Evolutionary conservation across 768 basidiomycete genomes (phyloP).

Genomic region (Macrolepiota dolichaula): DNA sequence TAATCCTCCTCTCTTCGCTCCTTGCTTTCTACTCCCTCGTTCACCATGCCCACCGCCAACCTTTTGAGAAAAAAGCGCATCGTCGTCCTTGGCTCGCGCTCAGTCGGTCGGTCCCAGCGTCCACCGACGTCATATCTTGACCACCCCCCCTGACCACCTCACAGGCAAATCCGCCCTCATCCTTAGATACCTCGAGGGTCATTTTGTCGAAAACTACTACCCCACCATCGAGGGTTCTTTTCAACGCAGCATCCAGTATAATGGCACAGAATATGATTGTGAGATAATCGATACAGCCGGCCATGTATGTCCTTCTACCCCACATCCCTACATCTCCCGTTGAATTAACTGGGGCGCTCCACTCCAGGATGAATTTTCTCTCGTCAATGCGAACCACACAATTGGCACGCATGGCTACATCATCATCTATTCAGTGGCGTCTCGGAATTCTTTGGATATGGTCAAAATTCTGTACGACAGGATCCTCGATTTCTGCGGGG

Average conservation of each 20-base stretch:
- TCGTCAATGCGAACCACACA: constrained; percentile 84
- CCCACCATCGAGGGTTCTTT: constrained; percentile 87
- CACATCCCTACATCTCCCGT: constrained; percentile 6
- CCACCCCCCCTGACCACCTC: constrained; percentile 10
- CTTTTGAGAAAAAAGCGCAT: constrained; percentile 73
- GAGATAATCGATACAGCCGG: constrained; percentile 96
- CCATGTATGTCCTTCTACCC: constrained; percentile 52
- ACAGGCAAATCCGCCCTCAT: constrained; percentile 92
- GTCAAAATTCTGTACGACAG: constrained; percentile 89
- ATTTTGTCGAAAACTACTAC: constrained; percentile 86
- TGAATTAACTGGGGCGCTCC: constrained; percentile 2
- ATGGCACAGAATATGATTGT: constrained; percentile 83
- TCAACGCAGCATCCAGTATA: constrained; percentile 70
- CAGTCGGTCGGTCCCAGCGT: constrained; percentile 62
- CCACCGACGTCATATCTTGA: constrained; percentile 16
- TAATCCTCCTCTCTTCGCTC: not conserved
- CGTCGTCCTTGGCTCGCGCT: constrained; percentile 79
- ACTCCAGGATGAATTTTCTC: constrained; percentile 83
- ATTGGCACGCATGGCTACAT: constrained; percentile 94
- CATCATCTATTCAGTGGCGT: constrained; percentile 88
- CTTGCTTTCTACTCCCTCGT: constrained; percentile 21
- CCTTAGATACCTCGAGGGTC: constrained; percentile 81
- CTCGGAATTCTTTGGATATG: constrained; percentile 87
- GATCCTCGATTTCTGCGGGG: constrained; percentile 83
- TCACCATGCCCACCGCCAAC: constrained; percentile 16